Evolutionary conservation across 2,329 filamentous ascomycete genomes (phyloP).

Genomic region (Colletotrichum noveboracense): DNA sequence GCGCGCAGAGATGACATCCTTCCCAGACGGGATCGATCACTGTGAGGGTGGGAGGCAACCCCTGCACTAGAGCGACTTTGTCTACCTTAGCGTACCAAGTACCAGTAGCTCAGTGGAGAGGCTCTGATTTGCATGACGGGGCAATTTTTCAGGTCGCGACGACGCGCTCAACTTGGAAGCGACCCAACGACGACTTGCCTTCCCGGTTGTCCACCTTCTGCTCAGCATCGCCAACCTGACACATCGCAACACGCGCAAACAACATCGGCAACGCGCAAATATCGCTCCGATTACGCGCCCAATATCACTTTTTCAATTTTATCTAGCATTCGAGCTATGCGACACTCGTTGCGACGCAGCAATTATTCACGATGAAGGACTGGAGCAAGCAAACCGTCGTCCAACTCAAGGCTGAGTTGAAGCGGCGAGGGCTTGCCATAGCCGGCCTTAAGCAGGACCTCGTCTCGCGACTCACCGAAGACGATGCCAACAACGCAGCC

Average conservation of each 20-base stretch:
- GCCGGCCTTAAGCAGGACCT: constrained; percentile 76
- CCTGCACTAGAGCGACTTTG: constrained; percentile 18
- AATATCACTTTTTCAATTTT: neutral
- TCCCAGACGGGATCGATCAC: constrained; percentile 7
- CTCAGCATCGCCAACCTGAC: neutral
- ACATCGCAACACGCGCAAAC: neutral
- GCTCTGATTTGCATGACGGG: constrained; percentile 21
- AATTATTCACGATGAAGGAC: constrained; percentile 48
- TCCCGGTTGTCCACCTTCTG: neutral
- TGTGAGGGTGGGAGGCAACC: constrained; percentile 14
- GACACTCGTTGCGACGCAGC: constrained; percentile 27
- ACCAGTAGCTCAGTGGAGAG: constrained; percentile 14
- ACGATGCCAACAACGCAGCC: constrained; percentile 29
- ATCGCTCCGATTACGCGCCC: neutral
- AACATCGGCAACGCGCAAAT: neutral
- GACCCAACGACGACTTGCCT: neutral
- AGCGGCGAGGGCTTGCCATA: constrained; percentile 70
- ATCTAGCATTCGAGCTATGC: constrained; percentile 6
- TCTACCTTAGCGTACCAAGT: constrained; percentile 3
- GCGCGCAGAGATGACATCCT: constrained; percentile 16
- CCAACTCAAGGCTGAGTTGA: constrained; percentile 77
- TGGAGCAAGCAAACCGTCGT: constrained; percentile 72
- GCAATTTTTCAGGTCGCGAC: constrained; percentile 24
- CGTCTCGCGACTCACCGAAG: constrained; percentile 64
- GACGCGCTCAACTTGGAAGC: constrained; percentile 11